These are phyloP conservation scores for Tulasnella sp. DNA, from an alignment of 768 basidiomycete species.

Conservation along the genomic window DNA sequence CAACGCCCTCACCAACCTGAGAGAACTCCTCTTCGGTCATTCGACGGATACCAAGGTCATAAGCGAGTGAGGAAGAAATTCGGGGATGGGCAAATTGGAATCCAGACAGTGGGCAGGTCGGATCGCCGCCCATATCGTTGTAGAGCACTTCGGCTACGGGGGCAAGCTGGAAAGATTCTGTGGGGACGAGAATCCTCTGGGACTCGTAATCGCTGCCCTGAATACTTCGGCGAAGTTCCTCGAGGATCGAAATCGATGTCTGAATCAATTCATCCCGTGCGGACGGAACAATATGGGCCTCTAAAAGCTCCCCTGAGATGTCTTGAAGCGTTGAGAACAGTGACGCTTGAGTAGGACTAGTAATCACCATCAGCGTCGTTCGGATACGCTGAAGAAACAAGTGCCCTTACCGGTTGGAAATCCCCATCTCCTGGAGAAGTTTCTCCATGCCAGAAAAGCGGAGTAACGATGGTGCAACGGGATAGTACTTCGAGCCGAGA, in stretches of 20 bases:
- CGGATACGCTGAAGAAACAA: too few species aligned
- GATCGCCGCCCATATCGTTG: conserved; percentile 5
- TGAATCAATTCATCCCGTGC: neutral
- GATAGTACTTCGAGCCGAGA: too few species aligned
- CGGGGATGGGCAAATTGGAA: conserved; percentile 11
- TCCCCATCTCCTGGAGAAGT: neutral
- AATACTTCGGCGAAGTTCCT: neutral
- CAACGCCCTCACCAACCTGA: conserved; percentile 30
- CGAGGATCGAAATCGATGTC: neutral
- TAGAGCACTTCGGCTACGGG: neutral
- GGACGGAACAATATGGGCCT: neutral
- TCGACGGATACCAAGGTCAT: conserved; percentile 27
- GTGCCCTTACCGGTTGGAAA: neutral
- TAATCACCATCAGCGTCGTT: neutral
- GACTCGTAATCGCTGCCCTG: neutral
- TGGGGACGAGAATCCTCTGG: neutral
- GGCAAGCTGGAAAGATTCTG: neutral
- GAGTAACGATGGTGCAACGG: neutral
- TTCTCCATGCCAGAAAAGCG: neutral
- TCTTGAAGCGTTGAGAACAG: neutral
- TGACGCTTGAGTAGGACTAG: neutral
- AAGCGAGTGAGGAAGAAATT: conserved; percentile 18
- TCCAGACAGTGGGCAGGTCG: neutral
- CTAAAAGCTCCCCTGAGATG: neutral
- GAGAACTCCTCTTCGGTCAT: conserved; percentile 29